Evolutionary conservation across 257 asterid species (phyloP), one percentile per base, ranked within the genome.

Genomic region (Ilex asprella): DNA sequence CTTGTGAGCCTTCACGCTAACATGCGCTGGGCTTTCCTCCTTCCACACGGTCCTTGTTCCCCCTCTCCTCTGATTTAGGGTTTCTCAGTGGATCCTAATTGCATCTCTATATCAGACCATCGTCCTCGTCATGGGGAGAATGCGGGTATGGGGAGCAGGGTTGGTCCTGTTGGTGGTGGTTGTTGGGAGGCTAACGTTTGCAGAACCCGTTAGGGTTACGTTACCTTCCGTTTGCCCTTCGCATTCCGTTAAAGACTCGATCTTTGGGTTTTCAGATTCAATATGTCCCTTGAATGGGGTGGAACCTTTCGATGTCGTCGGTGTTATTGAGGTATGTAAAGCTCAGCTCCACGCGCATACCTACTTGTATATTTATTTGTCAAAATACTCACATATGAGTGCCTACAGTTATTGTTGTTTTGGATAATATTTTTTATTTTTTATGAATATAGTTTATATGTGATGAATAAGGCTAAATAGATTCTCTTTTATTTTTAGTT

Each of bases 321-420:
- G 81, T 65, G 89, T 82, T 31, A 79, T 82, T 79, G 91, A 86
- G 98, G 96, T 90, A 76, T 27, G 6, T 14, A 30, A 12, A 44
- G 3, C 30, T 5, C 41, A 35, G 41, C 5, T 8, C 5, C 41
- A 35, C 41, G 8, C 41, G 0, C 41, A 35, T 35, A 0, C 2
- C 0, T 0, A 35, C 8, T 0, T 35, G 8, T 35, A 35, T 0
- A 35, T 35, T 3, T 35, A 35, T 35, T 0, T 35, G 8, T 35
- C 5, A 3, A 35, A 0, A 35, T 35, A 35, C 8, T 0, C 8
- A 35, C 8, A 35, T 35, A 1, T 35, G 41, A 35, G 2, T 0
- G 5, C 2, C 8, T 35, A 2, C 8, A 8, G 2, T 35, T 3
- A 35, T 3, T 35, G 41, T 4, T 35, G 5, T 35, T 35, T 35